Evolutionary conservation across 2,329 filamentous ascomycete species (phyloP).

Genomic region (Colletotrichum orbiculare): DNA sequence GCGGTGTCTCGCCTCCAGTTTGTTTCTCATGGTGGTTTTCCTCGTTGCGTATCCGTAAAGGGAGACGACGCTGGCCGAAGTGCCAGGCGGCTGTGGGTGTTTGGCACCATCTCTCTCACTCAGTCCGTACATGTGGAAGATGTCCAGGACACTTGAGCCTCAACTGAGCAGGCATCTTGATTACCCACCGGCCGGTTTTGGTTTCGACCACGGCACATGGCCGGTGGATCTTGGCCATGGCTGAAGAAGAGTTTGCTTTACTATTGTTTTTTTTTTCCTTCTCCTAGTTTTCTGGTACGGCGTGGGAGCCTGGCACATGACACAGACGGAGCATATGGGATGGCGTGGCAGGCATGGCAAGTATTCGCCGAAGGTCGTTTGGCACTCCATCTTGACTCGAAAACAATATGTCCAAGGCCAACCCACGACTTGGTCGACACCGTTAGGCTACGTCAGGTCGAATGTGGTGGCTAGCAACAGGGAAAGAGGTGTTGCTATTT

Average conservation of each 20-base stretch:
- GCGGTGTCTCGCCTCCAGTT: conserved; percentile 32
- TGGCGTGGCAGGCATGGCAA: conserved; percentile 17
- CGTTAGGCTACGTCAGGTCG: conserved; percentile 24
- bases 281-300: not conserved
- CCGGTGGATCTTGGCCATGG: conserved; percentile 34
- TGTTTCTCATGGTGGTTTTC: conserved; percentile 27
- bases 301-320: not conserved
- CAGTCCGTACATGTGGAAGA: too few species aligned
- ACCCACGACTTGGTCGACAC: conserved; percentile 27
- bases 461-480: conserved; percentile 15
- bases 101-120: too few species aligned
- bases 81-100: too few species aligned
- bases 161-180: conserved; percentile 27
- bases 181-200: conserved; percentile 31
- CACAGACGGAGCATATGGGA: not conserved
- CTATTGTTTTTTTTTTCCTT: not conserved
- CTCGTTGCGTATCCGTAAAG: not conserved
- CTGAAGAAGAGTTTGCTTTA: conserved; percentile 19
- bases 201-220: conserved; percentile 35
- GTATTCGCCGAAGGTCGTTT: conserved; percentile 15
- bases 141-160: not conserved
- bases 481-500: conserved; percentile 35
- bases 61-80: too few species aligned
- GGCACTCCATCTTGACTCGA: conserved; percentile 29
- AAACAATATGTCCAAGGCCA: conserved; percentile 18